A percentile compares a stretch with the other conserved stretches of the same genome.
phyloP scores from a whole-genome alignment of 257 asterid genomes.

The Solanum pinnatisectum region DNA sequence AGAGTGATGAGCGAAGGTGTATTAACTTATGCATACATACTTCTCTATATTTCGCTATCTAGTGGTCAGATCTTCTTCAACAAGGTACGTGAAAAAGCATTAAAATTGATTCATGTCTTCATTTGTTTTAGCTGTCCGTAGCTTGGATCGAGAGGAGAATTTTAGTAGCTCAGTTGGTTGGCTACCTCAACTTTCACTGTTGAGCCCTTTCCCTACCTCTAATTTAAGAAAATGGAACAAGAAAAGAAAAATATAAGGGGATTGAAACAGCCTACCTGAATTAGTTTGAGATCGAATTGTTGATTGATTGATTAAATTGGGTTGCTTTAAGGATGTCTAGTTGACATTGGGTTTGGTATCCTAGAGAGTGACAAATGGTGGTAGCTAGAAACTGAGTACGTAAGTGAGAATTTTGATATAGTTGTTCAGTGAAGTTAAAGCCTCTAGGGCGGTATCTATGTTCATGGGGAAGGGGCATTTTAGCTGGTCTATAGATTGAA shows the following conservation, averaged over 20 bases:
- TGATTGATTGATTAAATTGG: not conserved
- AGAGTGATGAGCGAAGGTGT: conserved; percentile 38
- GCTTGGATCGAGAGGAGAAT: not conserved
- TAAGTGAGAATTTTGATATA: not conserved
- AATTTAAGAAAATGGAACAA: too few relatives aligned
- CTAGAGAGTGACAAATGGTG: not conserved
- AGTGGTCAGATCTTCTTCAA: conserved; percentile 20
- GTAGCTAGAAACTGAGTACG: not conserved
- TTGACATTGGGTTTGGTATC: not conserved
- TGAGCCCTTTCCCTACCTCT: not conserved
- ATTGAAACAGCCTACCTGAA: not conserved
- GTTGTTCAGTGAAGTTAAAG: not conserved
- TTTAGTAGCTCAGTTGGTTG: not conserved
- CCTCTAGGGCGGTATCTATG: not conserved
- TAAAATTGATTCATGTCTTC: not conserved
- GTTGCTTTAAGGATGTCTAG: not conserved
- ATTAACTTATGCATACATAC: conserved; percentile 67
- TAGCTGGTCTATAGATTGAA: not conserved
- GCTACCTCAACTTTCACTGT: not conserved
- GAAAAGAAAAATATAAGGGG: not conserved
- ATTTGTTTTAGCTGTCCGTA: not conserved
- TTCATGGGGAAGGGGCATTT: too few relatives aligned
- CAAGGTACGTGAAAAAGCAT: conserved; percentile 43
- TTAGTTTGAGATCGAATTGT: not conserved
- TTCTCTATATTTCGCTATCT: conserved; percentile 7